These are phyloP conservation scores for Begonia masoniana DNA, from an alignment of 306 rosid species.

Conservation along the genomic window DNA sequence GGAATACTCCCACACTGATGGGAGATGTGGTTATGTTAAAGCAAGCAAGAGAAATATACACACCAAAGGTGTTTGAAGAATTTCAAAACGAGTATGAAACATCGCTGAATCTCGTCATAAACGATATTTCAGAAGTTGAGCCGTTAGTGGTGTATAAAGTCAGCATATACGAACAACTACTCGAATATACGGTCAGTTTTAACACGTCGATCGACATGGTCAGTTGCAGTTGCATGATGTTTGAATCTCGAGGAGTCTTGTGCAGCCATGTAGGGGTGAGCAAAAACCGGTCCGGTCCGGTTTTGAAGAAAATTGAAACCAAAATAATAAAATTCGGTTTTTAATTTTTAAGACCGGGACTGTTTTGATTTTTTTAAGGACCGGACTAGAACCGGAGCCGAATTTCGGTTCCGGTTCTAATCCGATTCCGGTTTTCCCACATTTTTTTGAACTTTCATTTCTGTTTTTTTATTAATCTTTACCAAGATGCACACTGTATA, in stretches of 20 bases:
- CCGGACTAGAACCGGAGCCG: too few species aligned
- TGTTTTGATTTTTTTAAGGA: too few species aligned
- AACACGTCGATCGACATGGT: slow-evolving; percentile 29
- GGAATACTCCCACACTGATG: slow-evolving; percentile 31
- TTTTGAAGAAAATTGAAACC: too few species aligned
- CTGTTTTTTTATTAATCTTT: too few species aligned
- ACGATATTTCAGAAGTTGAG: slow-evolving; percentile 23
- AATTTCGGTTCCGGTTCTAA: too few species aligned
- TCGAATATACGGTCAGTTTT: slow-evolving; percentile 34
- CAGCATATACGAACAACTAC: slow-evolving; percentile 32
- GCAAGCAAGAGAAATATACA: slow-evolving; percentile 41
- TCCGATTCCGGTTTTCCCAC: too few species aligned
- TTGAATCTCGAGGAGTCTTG: slow-evolving; percentile 40
- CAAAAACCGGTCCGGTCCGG: too few species aligned
- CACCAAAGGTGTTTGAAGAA: slow-evolving; percentile 34
- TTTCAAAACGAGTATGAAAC: slow-evolving; percentile 48
- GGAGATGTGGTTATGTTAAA: slow-evolving; percentile 38
- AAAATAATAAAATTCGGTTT: too few species aligned
- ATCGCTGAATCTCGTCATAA: slow-evolving; percentile 33
- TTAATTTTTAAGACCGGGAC: too few species aligned
- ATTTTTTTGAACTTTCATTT: too few species aligned
- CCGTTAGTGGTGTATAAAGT: slow-evolving; percentile 29
- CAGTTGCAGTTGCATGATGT: slow-evolving; percentile 51
- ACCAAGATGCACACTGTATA: too few species aligned
- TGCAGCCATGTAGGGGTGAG: too few species aligned